Conservation (phyloP, 768 basidiomycete genomes). For the Pluteus cervinus region DNA sequence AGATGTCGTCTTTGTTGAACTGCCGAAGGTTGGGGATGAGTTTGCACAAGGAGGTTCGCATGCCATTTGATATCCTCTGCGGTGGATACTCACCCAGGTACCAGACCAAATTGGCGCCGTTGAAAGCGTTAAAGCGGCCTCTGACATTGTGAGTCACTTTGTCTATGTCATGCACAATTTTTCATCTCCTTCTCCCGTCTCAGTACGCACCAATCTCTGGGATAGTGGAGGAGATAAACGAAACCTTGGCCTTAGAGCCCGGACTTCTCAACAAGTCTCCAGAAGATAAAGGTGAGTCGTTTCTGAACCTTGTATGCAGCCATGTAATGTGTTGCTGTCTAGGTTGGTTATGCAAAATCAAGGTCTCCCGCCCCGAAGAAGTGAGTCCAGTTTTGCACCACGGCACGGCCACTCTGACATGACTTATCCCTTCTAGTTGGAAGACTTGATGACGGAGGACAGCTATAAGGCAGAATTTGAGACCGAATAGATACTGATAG, state of each 20-base stretch:
- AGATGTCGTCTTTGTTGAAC: constrained; percentile 96
- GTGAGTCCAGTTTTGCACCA: constrained; percentile 31
- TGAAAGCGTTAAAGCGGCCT: constrained; percentile 95
- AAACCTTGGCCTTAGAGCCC: constrained; percentile 57
- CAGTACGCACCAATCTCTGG: constrained; percentile 95
- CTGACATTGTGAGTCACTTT: constrained; percentile 65
- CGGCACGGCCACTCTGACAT: background rate
- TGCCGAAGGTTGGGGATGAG: constrained; percentile 58
- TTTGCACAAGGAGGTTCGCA: constrained; percentile 71
- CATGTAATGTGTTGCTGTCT: background rate
- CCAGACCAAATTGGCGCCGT: constrained; percentile 85
- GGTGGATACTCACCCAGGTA: constrained; percentile 1
- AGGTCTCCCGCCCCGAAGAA: constrained; percentile 71
- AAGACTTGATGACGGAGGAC: constrained; percentile 65
- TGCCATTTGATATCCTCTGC: constrained; percentile 1
- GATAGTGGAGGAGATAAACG: constrained; percentile 73
- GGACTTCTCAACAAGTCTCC: constrained; percentile 85
- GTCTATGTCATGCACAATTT: constrained; percentile 3
- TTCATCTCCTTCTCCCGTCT: constrained; percentile 7
- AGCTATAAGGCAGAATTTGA: constrained; percentile 55
- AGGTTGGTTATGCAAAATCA: constrained; percentile 98
- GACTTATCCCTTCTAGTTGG: constrained; percentile 39
- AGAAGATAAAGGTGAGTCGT: constrained; percentile 65
- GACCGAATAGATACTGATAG: constrained; percentile 11
- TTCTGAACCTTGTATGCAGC: background rate